These are phyloP conservation scores for Moricandia moricandioides DNA, from an alignment of 345 rosid genomes.

Conservation along the genomic window DNA sequence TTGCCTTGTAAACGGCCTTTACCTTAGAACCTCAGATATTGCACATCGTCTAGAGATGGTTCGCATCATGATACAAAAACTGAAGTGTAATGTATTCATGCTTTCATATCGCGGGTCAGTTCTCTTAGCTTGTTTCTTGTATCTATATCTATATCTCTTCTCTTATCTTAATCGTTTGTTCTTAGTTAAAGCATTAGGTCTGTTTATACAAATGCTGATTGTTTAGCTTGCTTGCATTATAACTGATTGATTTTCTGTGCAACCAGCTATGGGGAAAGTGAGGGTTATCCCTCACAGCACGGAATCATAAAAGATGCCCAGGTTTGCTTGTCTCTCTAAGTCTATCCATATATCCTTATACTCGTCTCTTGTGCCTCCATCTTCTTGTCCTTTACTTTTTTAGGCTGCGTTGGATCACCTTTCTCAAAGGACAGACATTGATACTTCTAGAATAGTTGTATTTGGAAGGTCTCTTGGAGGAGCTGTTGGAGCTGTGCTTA, in stretches of 20 bases:
- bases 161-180: background rate
- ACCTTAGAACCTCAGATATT: slow-evolving; percentile 65
- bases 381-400: slow-evolving; percentile 22
- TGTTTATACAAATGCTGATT: slow-evolving; percentile 12
- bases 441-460: slow-evolving; percentile 79
- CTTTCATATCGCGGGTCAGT: slow-evolving; percentile 95
- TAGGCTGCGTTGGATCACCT: slow-evolving; percentile 99
- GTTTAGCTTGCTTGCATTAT: background rate
- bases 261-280: slow-evolving; percentile 89
- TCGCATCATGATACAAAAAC: slow-evolving; percentile 73
- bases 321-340: slow-evolving; percentile 44
- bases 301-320: slow-evolving; percentile 90
- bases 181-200: background rate
- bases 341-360: slow-evolving; percentile 10
- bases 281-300: slow-evolving; percentile 92
- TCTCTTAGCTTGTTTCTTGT: slow-evolving; percentile 8
- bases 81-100: slow-evolving; percentile 97
- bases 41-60: slow-evolving; percentile 99
- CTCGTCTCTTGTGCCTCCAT: background rate
- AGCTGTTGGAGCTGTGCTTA: slow-evolving; percentile 89
- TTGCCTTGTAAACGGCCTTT: slow-evolving; percentile 42
- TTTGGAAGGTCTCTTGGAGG: slow-evolving; percentile 99
- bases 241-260: slow-evolving; percentile 25
- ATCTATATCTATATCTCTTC: background rate
- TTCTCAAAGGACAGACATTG: slow-evolving; percentile 80